These are phyloP conservation scores for Aspergillus terreus DNA, from an alignment of 2,329 filamentous ascomycete genomes.

Conservation along the genomic window DNA sequence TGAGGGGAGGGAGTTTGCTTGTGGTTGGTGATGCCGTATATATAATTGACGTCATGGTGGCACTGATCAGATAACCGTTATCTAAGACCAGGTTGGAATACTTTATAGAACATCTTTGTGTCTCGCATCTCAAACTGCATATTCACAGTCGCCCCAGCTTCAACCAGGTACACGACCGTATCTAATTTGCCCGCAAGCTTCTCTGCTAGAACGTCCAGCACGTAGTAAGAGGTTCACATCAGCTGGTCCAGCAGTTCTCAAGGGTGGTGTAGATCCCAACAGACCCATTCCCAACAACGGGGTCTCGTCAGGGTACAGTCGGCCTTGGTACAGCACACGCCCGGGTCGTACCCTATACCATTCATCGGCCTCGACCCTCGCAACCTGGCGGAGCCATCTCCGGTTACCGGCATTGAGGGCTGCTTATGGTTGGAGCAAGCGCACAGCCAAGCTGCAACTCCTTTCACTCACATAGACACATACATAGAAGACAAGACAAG, in stretches of 20 bases:
- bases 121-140: neutral
- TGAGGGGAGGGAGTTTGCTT: too few relatives aligned
- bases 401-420: constrained; percentile 2
- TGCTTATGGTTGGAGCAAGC: constrained; percentile 3
- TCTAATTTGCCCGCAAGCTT: neutral
- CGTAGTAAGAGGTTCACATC: neutral
- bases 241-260: neutral
- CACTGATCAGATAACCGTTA: too few relatives aligned
- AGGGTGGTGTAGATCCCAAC: too few relatives aligned
- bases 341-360: neutral
- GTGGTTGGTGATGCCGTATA: too few relatives aligned
- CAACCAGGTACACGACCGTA: neutral
- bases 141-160: neutral
- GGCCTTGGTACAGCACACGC: neutral
- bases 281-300: too few relatives aligned
- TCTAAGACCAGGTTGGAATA: too few relatives aligned
- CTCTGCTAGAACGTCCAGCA: too few relatives aligned
- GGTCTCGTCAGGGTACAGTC: neutral
- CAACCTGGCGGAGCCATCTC: constrained; percentile 5
- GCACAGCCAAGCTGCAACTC: too few relatives aligned
- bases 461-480: too few relatives aligned
- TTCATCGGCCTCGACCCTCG: neutral
- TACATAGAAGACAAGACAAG: too few relatives aligned
- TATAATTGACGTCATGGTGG: too few relatives aligned
- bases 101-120: too few relatives aligned